Percentiles rank a stretch among this genome's conserved stretches.
phyloP scores from a whole-genome alignment of 176 grass and related monocot species.

The Tillandsia leiboldiana region DNA sequence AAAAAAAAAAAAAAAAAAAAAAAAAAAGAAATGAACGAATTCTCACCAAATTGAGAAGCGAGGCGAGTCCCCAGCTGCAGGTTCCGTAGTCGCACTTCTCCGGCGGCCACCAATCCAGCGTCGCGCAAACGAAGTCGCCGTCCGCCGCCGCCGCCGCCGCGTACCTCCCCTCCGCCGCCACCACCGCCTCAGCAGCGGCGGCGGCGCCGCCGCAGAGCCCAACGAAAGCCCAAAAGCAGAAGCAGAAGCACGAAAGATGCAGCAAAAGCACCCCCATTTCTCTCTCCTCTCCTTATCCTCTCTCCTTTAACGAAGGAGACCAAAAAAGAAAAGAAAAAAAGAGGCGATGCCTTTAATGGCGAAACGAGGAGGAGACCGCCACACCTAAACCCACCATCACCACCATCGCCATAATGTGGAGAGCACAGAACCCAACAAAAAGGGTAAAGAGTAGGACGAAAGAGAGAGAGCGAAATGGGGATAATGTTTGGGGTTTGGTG shows the following conservation, averaged over 20 bases:
- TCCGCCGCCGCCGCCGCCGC: conserved; percentile 46
- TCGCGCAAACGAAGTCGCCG: conserved; percentile 82
- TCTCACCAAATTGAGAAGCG: conserved; percentile 72
- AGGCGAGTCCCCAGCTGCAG: conserved; percentile 71
- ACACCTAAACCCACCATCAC: neutral
- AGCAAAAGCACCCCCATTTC: conserved; percentile 25
- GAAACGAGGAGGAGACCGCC: neutral
- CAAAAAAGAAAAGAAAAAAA: neutral
- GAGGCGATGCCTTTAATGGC: neutral
- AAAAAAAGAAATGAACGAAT: neutral
- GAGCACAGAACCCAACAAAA: no score
- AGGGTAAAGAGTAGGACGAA: no score
- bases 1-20: no score
- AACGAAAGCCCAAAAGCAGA: conserved; percentile 29
- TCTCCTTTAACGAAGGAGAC: neutral
- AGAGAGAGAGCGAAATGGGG: neutral
- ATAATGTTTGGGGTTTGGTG: neutral
- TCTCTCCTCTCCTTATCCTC: neutral
- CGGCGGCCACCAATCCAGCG: conserved; percentile 96
- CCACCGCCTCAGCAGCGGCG: conserved; percentile 6
- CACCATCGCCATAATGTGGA: neutral
- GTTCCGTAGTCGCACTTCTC: conserved; percentile 97
- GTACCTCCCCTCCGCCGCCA: conserved; percentile 36
- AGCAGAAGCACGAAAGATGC: conserved; percentile 20
- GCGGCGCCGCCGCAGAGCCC: conserved; percentile 8